These are phyloP conservation scores for Pythium dissimile DNA, from an alignment of 352 stramenopile species.

Conservation along the genomic window DNA sequence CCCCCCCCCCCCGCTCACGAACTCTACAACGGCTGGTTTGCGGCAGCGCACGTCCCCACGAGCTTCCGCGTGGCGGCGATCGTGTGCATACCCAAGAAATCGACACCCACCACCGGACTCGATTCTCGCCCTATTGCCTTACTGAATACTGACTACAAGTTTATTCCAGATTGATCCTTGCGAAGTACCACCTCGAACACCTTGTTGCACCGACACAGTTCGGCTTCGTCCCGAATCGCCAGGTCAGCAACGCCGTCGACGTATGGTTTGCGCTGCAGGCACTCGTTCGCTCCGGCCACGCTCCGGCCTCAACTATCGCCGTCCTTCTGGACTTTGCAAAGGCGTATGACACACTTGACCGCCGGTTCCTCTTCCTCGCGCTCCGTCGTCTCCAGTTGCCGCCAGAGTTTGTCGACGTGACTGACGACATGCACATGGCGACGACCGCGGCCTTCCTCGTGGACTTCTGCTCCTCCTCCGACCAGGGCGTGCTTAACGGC, in stretches of 20 bases:
- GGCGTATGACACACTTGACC: neutral
- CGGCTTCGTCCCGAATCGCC: neutral
- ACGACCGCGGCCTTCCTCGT: neutral
- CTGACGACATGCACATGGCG: neutral
- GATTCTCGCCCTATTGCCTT: neutral
- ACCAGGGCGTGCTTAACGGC: neutral
- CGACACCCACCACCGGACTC: neutral
- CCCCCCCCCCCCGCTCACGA: neutral
- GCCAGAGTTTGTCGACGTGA: neutral
- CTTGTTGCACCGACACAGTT: neutral
- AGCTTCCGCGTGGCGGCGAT: neutral
- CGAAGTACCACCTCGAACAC: neutral
- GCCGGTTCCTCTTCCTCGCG: neutral
- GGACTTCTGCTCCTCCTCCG: neutral
- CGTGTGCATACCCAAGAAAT: neutral
- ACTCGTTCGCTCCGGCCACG: neutral
- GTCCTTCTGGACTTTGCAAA: slow-evolving; percentile 1
- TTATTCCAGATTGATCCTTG: neutral
- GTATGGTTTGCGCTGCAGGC: neutral
- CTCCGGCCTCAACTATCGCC: neutral
- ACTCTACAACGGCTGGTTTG: slow-evolving; percentile 5
- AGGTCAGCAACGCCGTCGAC: slow-evolving; percentile 2
- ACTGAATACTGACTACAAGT: neutral
- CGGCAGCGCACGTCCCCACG: neutral
- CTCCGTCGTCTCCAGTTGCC: neutral